Base-by-base conservation (phyloP, 805 yeast genomes). In the Ogataea saltuana region DNA sequence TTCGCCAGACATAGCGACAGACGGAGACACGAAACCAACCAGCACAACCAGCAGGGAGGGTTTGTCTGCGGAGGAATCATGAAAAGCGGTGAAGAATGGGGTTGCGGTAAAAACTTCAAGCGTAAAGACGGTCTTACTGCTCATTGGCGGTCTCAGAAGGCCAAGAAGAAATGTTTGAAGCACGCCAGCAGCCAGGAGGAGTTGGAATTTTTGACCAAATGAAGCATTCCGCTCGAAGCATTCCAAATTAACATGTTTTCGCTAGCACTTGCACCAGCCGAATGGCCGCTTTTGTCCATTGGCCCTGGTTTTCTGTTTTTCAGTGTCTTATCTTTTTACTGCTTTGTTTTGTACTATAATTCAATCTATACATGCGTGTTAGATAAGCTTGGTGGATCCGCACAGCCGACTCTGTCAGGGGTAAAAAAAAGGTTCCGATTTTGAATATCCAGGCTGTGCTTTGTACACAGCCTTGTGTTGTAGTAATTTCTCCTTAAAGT, bases 1-100 rank as follows among this genome's bases (percentile, higher is more conserved):
- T 64, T 64, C 43, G 66, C 69, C n/a, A 50, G 69, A 39, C 67
- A 61, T 42, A 54, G 60, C 35, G 69, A 64, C 43, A 47, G 66
- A 33, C 48, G 64, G 18, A 52, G 69, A 34, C 69, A 64, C 37
- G 68, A 64, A 42, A 56, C 59, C 20, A 60, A 59, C 41, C 67
- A 63, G 47, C 68, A 64, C 46, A 51, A 50, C n/a, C 39, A 40
- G 12, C 41, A 44, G 6, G 46, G 54, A 1, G 55, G 57, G 1
- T 60, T 42, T 39, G 48, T 60, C 8, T 64, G 69, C 45, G 62
- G 60, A 7, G 69, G 68, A 1, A 42, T 53, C 11, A 39, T 50
- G 19, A 55, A 57, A 19, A 53, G 48, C 27, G 69, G 67, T 19
- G 50, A 52, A 15, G 45, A 43, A 16, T 64, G 69, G 69, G 69